These are phyloP conservation scores for Nothophaeocryptopus gaeumannii DNA, from an alignment of 2,329 filamentous ascomycete genomes.

Conservation along the genomic window DNA sequence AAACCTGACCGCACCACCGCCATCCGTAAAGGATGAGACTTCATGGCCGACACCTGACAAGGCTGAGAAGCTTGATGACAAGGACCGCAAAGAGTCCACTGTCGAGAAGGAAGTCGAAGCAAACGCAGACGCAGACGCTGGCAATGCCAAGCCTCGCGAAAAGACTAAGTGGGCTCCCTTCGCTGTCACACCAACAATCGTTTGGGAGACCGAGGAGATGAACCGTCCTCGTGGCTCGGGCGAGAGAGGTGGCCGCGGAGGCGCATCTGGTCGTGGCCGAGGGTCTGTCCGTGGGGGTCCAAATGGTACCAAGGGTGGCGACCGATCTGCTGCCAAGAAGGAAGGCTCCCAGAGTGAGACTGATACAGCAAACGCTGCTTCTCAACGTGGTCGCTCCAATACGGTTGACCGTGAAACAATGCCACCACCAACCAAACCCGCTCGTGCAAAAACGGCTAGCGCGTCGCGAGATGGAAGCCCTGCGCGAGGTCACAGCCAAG, in stretches of 20 bases:
- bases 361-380: slow-evolving; percentile 12
- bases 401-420: slow-evolving; percentile 30
- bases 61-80: slow-evolving; percentile 60
- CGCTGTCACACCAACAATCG: slow-evolving; percentile 77
- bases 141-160: slow-evolving; percentile 54
- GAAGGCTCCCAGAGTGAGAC: slow-evolving; percentile 17
- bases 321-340: slow-evolving; percentile 30
- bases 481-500: slow-evolving; percentile 13
- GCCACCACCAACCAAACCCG: slow-evolving; percentile 26
- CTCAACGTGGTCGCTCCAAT: slow-evolving; percentile 20
- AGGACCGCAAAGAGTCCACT: slow-evolving; percentile 66
- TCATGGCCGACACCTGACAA: slow-evolving; percentile 86
- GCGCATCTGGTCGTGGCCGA: slow-evolving; percentile 48
- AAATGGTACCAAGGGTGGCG: slow-evolving; percentile 38
- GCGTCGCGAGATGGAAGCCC: slow-evolving; percentile 18
- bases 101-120: slow-evolving; percentile 65
- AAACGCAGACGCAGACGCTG: slow-evolving; percentile 53
- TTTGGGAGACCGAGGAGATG: slow-evolving; percentile 69
- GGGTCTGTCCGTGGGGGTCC: slow-evolving; percentile 40
- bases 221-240: slow-evolving; percentile 39
- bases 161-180: slow-evolving; percentile 87
- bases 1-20: slow-evolving; percentile 40
- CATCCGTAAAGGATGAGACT: slow-evolving; percentile 70
- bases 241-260: slow-evolving; percentile 56
- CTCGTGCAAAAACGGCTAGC: slow-evolving; percentile 8